Conservation (phyloP, 2,329 filamentous ascomycete genomes). For the Pseudogymnoascus sp. region DNA sequence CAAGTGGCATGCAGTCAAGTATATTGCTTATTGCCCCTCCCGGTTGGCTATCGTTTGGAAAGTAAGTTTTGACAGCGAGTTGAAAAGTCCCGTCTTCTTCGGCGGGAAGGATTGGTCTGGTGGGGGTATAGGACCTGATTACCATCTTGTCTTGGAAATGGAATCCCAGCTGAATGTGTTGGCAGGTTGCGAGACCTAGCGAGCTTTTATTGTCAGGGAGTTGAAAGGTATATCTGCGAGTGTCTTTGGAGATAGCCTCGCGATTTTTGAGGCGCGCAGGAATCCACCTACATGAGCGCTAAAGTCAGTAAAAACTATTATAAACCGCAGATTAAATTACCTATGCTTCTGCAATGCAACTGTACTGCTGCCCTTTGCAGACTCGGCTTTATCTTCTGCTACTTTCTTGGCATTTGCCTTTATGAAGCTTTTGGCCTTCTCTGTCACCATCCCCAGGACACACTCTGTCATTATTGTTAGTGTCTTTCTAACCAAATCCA, state of each 20-base stretch:
- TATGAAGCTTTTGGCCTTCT: slow-evolving; percentile 41
- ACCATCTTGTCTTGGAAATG: slow-evolving; percentile 45
- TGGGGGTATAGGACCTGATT: slow-evolving; percentile 44
- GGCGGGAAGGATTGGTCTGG: slow-evolving; percentile 34
- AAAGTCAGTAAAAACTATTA: not conserved
- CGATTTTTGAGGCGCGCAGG: slow-evolving; percentile 36
- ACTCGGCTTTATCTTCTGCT: slow-evolving; percentile 32
- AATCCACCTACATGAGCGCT: slow-evolving; percentile 32
- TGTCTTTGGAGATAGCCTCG: slow-evolving; percentile 37
- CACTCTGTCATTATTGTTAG: slow-evolving; percentile 35
- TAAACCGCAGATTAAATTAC: not conserved
- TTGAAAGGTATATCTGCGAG: slow-evolving; percentile 39
- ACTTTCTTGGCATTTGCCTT: slow-evolving; percentile 35
- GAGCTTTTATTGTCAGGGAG: slow-evolving; percentile 33
- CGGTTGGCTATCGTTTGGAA: slow-evolving; percentile 38
- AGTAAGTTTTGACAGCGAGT: slow-evolving; percentile 45
- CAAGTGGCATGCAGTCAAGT: slow-evolving; percentile 41
- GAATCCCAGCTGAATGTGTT: slow-evolving; percentile 47
- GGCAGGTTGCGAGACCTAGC: slow-evolving; percentile 42
- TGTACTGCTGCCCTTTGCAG: slow-evolving; percentile 24
- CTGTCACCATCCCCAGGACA: slow-evolving; percentile 40
- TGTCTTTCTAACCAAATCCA: not conserved
- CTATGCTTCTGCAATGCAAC: slow-evolving; percentile 35
- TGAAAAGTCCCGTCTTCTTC: slow-evolving; percentile 40
- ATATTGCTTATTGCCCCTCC: slow-evolving; percentile 48